A percentile compares a stretch with the other conserved stretches of the same genome.
Conservation (phyloP, 257 asterid species). For the Mentha longifolia region DNA sequence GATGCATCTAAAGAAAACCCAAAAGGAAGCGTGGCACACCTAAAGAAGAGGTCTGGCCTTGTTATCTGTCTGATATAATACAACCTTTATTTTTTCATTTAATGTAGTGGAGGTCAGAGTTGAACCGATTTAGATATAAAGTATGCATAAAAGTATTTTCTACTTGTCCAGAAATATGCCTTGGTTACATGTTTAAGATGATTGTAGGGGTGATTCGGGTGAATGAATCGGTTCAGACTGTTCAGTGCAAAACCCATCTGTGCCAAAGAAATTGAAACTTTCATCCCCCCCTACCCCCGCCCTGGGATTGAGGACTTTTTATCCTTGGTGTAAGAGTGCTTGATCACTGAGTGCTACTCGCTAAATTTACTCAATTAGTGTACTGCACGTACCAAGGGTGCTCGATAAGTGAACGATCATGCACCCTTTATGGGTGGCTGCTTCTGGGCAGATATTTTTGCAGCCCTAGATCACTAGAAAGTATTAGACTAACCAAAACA, state of each 20-base stretch:
- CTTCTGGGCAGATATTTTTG: not conserved
- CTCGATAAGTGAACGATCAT: not conserved
- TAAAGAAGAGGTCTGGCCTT: constrained; percentile 20
- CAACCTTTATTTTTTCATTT: constrained; percentile 1
- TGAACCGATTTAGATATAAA: not conserved
- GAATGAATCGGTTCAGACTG: not conserved
- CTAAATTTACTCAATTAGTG: not conserved
- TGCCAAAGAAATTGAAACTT: too few relatives aligned
- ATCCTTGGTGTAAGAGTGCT: too few relatives aligned
- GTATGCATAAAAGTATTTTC: constrained; percentile 10
- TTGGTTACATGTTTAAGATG: not conserved
- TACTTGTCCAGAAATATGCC: not conserved
- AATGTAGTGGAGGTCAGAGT: not conserved
- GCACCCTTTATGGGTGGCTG: not conserved
- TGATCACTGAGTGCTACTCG: not conserved
- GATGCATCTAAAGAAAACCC: constrained; percentile 2
- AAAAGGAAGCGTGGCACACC: not conserved
- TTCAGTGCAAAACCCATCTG: not conserved
- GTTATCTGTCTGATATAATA: constrained; percentile 7
- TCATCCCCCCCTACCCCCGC: too few relatives aligned
- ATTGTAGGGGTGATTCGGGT: too few relatives aligned
- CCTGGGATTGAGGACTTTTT: too few relatives aligned
- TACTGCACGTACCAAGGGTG: not conserved
- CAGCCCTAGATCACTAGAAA: not conserved
- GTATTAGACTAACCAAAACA: not conserved